Percentiles rank a stretch among this genome's conserved stretches.
phyloP scores from a whole-genome alignment of 2,329 filamentous ascomycete species.

The Beauveria sp. region DNA sequence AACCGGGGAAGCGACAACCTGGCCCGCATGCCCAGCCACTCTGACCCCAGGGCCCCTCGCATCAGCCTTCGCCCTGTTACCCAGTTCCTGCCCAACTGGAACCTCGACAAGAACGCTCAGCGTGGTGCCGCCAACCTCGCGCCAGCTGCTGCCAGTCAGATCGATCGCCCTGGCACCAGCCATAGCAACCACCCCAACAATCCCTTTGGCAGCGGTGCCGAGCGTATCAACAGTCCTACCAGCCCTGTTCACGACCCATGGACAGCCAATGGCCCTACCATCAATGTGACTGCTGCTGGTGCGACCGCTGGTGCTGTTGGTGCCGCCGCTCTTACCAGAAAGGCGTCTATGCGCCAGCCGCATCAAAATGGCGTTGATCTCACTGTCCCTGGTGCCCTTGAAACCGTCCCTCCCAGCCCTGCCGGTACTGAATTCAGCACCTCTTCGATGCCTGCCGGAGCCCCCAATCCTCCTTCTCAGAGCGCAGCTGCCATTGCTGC shows the following conservation, averaged over 20 bases:
- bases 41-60: constrained; percentile 55
- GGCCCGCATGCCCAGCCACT: constrained; percentile 9
- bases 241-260: constrained; percentile 29
- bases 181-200: constrained; percentile 50
- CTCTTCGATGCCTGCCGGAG: constrained; percentile 42
- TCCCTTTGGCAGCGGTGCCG: constrained; percentile 61
- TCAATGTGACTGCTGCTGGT: constrained; percentile 31
- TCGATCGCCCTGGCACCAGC: constrained; percentile 41
- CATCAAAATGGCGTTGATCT: constrained; percentile 44
- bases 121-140: constrained; percentile 28
- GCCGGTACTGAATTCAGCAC: constrained; percentile 56
- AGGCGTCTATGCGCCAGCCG: constrained; percentile 49
- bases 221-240: constrained; percentile 27
- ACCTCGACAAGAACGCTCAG: constrained; percentile 36
- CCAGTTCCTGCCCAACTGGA: constrained; percentile 67
- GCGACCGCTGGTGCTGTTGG: constrained; percentile 32
- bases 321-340: constrained; percentile 38
- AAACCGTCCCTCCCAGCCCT: constrained; percentile 46
- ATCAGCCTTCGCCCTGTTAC: constrained; percentile 80
- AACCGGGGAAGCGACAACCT: constrained; percentile 19
- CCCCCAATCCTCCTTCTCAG: constrained; percentile 30
- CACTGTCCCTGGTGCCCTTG: constrained; percentile 34
- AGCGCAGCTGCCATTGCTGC: constrained; percentile 54
- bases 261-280: constrained; percentile 33
- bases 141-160: constrained; percentile 28